These are phyloP conservation scores for Termitomyces sp. DNA, from an alignment of 768 basidiomycete species.

Conservation along the genomic window DNA sequence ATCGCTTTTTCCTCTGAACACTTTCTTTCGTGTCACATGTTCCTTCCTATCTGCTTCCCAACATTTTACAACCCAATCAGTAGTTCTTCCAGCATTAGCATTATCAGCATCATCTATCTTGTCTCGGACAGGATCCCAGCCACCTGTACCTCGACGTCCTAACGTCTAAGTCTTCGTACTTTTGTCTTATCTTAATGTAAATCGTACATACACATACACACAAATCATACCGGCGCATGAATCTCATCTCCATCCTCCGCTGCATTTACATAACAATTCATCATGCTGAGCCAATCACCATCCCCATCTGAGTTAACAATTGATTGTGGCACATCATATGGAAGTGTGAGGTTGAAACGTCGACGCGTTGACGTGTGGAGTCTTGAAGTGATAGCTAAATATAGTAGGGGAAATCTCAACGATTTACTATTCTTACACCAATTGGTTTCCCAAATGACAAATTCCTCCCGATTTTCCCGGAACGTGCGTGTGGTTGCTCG, in stretches of 20 bases:
- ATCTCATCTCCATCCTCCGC: background rate
- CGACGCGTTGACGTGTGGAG: too few relatives aligned
- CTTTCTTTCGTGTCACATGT: background rate
- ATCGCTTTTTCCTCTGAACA: background rate
- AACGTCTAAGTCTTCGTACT: too few relatives aligned
- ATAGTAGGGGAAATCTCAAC: background rate
- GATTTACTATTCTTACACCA: too few relatives aligned
- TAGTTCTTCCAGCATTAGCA: background rate
- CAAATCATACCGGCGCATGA: background rate
- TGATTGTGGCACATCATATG: constrained; percentile 4
- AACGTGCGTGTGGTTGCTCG: too few relatives aligned
- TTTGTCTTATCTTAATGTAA: constrained; percentile 8
- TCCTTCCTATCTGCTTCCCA: background rate
- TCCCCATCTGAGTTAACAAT: background rate
- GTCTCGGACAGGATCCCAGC: background rate
- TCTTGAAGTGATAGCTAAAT: background rate
- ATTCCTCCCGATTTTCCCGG: too few relatives aligned
- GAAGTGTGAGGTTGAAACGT: background rate
- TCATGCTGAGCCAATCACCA: background rate
- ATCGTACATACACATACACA: constrained; percentile 1
- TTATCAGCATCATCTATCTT: constrained; percentile 8
- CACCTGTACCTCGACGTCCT: background rate
- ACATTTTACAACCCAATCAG: background rate
- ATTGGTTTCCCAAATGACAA: too few relatives aligned
- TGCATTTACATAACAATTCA: background rate